A percentile compares a stretch with the other conserved stretches of the same genome.
These are phyloP conservation scores for Auricularia sp. DNA, from an alignment of 768 basidiomycete species.

Conservation along the genomic window DNA sequence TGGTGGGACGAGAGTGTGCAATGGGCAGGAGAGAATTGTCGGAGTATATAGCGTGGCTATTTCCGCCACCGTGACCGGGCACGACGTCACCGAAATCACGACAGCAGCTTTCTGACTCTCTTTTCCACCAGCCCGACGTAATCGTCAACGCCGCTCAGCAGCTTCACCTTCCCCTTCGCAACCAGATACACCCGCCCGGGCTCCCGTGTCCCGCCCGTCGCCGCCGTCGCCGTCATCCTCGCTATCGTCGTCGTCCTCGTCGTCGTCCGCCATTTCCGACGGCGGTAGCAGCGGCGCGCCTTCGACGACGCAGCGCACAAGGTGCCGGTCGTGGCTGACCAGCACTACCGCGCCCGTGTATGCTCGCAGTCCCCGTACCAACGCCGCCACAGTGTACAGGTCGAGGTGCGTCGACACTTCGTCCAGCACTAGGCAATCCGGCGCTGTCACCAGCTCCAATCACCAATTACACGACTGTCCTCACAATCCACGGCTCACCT, in stretches of 20 bases:
- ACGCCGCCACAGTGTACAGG: constrained; percentile 44
- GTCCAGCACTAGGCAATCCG: constrained; percentile 40
- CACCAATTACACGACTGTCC: too few relatives aligned
- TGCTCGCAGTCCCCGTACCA: constrained; percentile 40
- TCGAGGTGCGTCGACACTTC: constrained; percentile 68
- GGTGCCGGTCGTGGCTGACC: constrained; percentile 54
- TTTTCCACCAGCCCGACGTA: constrained; percentile 23
- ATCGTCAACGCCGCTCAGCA: constrained; percentile 18
- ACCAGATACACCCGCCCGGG: constrained; percentile 13
- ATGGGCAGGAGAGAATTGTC: background rate
- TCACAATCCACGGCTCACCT: background rate
- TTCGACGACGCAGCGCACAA: constrained; percentile 15
- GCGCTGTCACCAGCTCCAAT: constrained; percentile 17
- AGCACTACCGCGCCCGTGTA: constrained; percentile 50
- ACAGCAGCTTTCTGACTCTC: constrained; percentile 10
- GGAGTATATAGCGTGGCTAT: too few relatives aligned
- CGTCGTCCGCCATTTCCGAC: constrained; percentile 12
- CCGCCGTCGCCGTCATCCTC: constrained; percentile 16
- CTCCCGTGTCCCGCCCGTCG: constrained; percentile 10
- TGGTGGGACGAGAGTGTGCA: background rate
- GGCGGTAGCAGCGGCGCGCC: background rate
- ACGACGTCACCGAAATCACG: background rate
- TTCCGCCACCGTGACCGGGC: background rate
- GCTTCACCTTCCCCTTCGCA: constrained; percentile 17
- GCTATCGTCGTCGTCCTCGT: constrained; percentile 14